Conservation (phyloP, 2,329 filamentous ascomycete genomes). For the Cladosporium sp. region DNA sequence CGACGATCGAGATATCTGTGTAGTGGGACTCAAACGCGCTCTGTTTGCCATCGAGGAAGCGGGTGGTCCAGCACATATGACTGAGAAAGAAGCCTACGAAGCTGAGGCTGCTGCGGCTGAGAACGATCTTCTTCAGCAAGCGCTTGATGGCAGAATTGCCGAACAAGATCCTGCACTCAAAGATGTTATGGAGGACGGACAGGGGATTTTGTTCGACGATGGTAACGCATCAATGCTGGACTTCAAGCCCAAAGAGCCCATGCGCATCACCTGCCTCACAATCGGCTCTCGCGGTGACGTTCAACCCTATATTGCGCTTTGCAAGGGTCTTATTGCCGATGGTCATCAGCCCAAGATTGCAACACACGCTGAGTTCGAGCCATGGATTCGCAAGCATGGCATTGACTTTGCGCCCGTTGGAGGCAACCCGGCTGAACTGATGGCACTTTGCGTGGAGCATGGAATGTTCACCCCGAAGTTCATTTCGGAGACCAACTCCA, state of each 20-base stretch:
- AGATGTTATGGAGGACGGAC: conserved; percentile 46
- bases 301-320: conserved; percentile 94
- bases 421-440: conserved; percentile 88
- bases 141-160: conserved; percentile 48
- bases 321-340: conserved; percentile 82
- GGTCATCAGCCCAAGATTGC: conserved; percentile 84
- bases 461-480: conserved; percentile 96
- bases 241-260: conserved; percentile 75
- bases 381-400: conserved; percentile 85
- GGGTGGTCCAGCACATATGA: conserved; percentile 63
- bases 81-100: conserved; percentile 63
- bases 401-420: conserved; percentile 87
- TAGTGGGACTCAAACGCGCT: conserved; percentile 70
- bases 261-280: conserved; percentile 87
- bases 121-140: conserved; percentile 66
- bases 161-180: conserved; percentile 25
- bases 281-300: conserved; percentile 96
- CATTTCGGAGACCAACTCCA: conserved; percentile 75
- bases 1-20: conserved; percentile 82
- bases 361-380: conserved; percentile 83
- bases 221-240: conserved; percentile 80
- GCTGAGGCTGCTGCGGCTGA: conserved; percentile 48
- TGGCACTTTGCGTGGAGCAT: conserved; percentile 93
- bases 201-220: conserved; percentile 84
- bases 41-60: conserved; percentile 69